Conservation (phyloP, 805 yeast species). For the Saturnispora mendoncae region DNA sequence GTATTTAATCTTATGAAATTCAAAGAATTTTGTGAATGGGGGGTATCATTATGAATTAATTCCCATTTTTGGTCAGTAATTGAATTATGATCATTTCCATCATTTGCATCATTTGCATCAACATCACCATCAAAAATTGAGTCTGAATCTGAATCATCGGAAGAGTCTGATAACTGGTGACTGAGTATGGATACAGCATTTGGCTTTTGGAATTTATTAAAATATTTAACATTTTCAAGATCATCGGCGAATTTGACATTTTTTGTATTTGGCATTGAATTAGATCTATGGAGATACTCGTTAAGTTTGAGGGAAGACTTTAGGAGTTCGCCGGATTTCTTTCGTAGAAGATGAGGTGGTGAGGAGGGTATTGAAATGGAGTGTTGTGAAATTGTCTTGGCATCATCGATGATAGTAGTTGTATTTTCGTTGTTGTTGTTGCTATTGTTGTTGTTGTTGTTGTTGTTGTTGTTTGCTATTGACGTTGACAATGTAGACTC, state of each 20-base stretch:
- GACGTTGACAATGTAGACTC: background rate
- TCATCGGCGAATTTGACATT: slow-evolving; percentile 57
- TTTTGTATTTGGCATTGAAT: slow-evolving; percentile 45
- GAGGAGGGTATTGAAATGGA: background rate
- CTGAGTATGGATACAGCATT: slow-evolving; percentile 43
- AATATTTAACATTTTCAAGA: slow-evolving; percentile 54
- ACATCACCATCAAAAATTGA: slow-evolving; percentile 14
- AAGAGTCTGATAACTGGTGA: background rate
- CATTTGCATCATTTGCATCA: slow-evolving; percentile 18
- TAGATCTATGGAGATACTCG: slow-evolving; percentile 28
- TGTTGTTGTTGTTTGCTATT: background rate
- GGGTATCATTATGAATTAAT: slow-evolving; percentile 26
- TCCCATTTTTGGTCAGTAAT: slow-evolving; percentile 21
- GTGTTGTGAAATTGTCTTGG: background rate
- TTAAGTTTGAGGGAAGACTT: slow-evolving; percentile 41
- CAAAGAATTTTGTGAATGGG: slow-evolving; percentile 20
- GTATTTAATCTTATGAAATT: slow-evolving; percentile 28
- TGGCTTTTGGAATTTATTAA: slow-evolving; percentile 54
- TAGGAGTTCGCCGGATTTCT: slow-evolving; percentile 45
- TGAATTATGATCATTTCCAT: background rate
- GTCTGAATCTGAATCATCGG: slow-evolving; percentile 13
- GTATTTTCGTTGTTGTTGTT: background rate
- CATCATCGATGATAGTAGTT: background rate
- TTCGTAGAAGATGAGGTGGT: slow-evolving; percentile 20
- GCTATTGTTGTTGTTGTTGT: background rate